A percentile compares a stretch with the other conserved stretches of the same genome.
Evolutionary conservation across 169 alveolate species (phyloP).

Genomic region (Pseudocohnilembus persalinus): DNA sequence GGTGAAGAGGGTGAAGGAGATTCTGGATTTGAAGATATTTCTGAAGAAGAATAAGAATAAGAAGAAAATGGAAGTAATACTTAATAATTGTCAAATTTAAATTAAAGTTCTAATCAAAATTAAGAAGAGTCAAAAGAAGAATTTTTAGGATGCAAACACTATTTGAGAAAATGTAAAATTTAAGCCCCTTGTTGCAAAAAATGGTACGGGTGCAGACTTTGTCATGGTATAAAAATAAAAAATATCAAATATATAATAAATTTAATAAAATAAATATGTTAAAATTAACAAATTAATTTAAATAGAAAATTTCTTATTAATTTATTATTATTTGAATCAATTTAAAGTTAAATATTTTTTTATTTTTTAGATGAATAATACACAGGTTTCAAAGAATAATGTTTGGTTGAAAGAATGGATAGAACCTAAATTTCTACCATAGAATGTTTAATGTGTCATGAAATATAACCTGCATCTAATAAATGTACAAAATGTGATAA

Average conservation of each 20-base stretch:
- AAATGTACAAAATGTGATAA: constrained; percentile 26
- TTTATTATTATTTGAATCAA: no score
- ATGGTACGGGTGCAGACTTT: constrained; percentile 37
- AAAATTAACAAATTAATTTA: no score
- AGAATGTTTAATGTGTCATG: constrained; percentile 23
- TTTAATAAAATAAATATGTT: no score
- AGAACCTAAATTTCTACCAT: constrained; percentile 17
- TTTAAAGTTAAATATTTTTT: no score
- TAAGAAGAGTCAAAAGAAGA: not conserved
- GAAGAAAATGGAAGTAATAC: not conserved
- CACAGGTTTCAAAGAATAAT: constrained; percentile 19
- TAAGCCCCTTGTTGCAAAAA: constrained; percentile 41
- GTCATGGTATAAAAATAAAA: constrained; percentile 18
- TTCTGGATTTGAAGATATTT: not conserved
- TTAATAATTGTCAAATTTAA: no score
- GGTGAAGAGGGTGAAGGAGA: not conserved
- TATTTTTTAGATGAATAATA: constrained; percentile 9
- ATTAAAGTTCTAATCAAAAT: no score
- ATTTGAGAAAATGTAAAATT: constrained; percentile 28
- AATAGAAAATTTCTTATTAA: no score
- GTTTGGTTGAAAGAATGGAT: constrained; percentile 31
- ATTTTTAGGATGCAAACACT: constrained; percentile 20
- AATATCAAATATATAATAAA: no score
- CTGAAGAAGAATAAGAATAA: not conserved
- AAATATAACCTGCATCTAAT: constrained; percentile 18